Percentiles rank a stretch among this genome's conserved stretches.
Evolutionary conservation across 148 eudicot species (phyloP).

Genomic region (Limonium bicolor): DNA sequence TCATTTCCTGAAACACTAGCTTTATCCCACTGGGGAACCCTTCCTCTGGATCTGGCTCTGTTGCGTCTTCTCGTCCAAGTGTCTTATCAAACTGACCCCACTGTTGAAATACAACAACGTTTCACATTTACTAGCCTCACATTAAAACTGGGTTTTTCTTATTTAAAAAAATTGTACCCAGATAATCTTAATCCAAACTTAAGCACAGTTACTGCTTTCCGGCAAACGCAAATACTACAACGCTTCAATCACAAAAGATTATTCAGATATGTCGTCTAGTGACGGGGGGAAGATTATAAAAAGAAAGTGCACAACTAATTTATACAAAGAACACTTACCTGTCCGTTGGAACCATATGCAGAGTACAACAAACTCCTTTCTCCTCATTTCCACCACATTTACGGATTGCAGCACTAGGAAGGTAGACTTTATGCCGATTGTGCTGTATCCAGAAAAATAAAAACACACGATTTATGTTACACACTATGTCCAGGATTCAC

Average conservation of each 20-base stretch:
- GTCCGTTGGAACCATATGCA: slow-evolving; percentile 91
- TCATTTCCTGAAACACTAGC: slow-evolving; percentile 89
- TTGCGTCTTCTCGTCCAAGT: slow-evolving; percentile 77
- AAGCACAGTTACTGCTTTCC: neutral
- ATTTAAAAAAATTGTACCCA: neutral
- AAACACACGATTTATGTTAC: slow-evolving; percentile 1
- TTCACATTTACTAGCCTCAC: neutral
- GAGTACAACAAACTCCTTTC: slow-evolving; percentile 55
- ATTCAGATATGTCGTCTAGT: too few species aligned
- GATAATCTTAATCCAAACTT: neutral
- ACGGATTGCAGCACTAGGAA: slow-evolving; percentile 79
- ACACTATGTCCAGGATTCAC: too few species aligned
- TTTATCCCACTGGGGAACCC: slow-evolving; percentile 79
- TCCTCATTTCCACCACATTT: slow-evolving; percentile 99
- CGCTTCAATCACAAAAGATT: too few species aligned
- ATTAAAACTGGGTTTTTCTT: neutral
- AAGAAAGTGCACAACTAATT: neutral
- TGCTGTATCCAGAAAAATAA: slow-evolving; percentile 34
- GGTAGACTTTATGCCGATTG: slow-evolving; percentile 69
- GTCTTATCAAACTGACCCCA: slow-evolving; percentile 85
- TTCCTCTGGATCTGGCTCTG: slow-evolving; percentile 91
- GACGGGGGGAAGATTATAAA: too few species aligned
- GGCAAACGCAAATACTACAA: too few species aligned
- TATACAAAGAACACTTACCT: slow-evolving; percentile 30
- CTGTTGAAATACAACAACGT: slow-evolving; percentile 15